Percentiles rank a stretch among this genome's conserved stretches.
Evolutionary conservation across 352 stramenopile genomes (phyloP).

Genomic region (Halophytophthora batemanensis): DNA sequence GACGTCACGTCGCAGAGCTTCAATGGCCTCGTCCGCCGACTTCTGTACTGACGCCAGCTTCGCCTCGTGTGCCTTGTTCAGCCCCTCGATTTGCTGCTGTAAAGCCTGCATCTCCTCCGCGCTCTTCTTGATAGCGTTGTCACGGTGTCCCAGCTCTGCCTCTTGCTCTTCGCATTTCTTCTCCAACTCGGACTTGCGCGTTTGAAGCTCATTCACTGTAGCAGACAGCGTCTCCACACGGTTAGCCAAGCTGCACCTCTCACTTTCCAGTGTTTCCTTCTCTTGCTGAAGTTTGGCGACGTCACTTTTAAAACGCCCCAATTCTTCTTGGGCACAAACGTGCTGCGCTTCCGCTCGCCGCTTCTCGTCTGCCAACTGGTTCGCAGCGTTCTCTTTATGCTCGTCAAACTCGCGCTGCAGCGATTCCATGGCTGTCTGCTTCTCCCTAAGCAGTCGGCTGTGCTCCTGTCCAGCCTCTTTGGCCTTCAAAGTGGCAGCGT

Average conservation of each 20-base stretch:
- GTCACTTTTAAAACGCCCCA: slow-evolving; percentile 13
- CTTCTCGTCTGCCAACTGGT: slow-evolving; percentile 22
- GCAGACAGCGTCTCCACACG: slow-evolving; percentile 8
- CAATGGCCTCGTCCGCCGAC: background rate
- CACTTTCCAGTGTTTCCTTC: slow-evolving; percentile 16
- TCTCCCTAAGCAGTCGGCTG: slow-evolving; percentile 15
- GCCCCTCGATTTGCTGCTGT: slow-evolving; percentile 20
- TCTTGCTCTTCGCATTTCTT: slow-evolving; percentile 18
- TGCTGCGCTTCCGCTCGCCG: slow-evolving; percentile 12
- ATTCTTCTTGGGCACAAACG: slow-evolving; percentile 9
- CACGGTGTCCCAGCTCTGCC: slow-evolving; percentile 12
- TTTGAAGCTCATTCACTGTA: slow-evolving; percentile 10
- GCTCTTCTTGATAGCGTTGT: slow-evolving; percentile 20
- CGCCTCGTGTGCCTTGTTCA: background rate
- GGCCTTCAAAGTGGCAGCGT: slow-evolving; percentile 10
- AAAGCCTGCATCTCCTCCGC: slow-evolving; percentile 14
- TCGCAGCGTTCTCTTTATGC: slow-evolving; percentile 25
- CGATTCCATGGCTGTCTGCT: slow-evolving; percentile 24
- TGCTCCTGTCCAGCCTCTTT: slow-evolving; percentile 18
- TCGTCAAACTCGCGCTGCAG: slow-evolving; percentile 49
- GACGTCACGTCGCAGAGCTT: background rate
- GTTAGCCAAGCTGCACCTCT: slow-evolving; percentile 19
- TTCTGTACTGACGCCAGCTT: background rate
- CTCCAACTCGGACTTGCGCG: slow-evolving; percentile 17
- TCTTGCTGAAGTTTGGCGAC: slow-evolving; percentile 15